These are phyloP conservation scores for Calonectria ilicicola DNA, from an alignment of 2,329 filamentous ascomycete genomes.

Conservation along the genomic window DNA sequence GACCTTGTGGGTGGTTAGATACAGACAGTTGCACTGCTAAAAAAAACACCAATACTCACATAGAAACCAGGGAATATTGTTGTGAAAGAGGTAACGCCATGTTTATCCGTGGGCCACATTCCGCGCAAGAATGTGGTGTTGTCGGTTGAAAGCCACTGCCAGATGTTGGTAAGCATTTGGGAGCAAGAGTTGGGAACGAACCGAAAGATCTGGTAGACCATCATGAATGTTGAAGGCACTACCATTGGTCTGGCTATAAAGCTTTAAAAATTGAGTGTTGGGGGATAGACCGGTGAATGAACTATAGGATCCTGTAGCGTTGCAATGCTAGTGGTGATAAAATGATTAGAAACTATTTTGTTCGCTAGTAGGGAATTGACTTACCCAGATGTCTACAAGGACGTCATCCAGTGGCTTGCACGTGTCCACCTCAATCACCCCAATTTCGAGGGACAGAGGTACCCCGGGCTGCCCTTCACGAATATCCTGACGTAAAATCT, in stretches of 20 bases:
- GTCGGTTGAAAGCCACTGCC: conserved; percentile 17
- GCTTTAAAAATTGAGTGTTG: conserved; percentile 10
- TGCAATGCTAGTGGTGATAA: conserved; percentile 2
- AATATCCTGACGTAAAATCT: conserved; percentile 25
- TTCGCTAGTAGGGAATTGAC: not conserved
- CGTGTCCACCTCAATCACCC: conserved; percentile 1
- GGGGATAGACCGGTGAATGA: conserved; percentile 15
- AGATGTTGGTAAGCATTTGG: not conserved
- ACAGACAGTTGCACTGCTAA: too few species aligned
- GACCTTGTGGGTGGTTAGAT: not conserved
- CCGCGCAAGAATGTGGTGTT: conserved; percentile 20
- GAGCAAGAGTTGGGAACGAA: not conserved
- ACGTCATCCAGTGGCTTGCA: conserved; percentile 10
- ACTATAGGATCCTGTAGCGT: conserved; percentile 18
- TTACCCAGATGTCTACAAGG: conserved; percentile 11
- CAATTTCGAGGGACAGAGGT: conserved; percentile 17
- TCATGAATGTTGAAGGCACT: not conserved
- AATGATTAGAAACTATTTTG: not conserved
- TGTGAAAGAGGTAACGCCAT: conserved; percentile 18
- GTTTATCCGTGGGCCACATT: conserved; percentile 24
- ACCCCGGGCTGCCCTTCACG: conserved; percentile 18
- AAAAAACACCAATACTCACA: not conserved
- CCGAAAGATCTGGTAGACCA: not conserved
- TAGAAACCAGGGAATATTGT: conserved; percentile 17
- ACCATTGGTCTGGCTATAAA: not conserved